Base-by-base conservation (phyloP, 2,329 filamentous ascomycete species). In the Calycina herbarum region DNA sequence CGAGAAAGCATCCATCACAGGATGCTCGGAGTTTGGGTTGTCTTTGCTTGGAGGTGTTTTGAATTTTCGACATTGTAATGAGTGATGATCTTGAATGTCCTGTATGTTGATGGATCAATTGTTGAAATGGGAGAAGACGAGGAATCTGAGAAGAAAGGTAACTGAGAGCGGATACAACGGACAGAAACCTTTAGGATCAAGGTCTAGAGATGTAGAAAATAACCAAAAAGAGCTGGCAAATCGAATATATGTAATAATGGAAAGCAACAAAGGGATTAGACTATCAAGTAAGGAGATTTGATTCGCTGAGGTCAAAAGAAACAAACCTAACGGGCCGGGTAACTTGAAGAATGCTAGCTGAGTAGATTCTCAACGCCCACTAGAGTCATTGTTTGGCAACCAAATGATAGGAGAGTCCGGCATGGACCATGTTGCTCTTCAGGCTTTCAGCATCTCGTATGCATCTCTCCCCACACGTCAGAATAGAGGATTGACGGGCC, bases 1-100 rank as follows among this genome's bases (percentile, higher is more conserved):
- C 83, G 24, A 83, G 74, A 72, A 85, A 84, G 74, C 83, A 85
- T 7, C 81, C 82, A 67, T 85, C 83, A 71, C 83, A 85, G 20
- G 83, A 85, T 27, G 80, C 80, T 66, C 81, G 76, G 35, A 83
- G 75, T 57, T 80, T 79, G 59, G 79, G 78, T 68, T 79, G 77
- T 40, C 78, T 77, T 66, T 76, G 70, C 66, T 79, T 79, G 35
- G 64, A 62, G 48, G 57, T 48, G 59, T 57, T 59, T 45, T 67
- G 65, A 29, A 29, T 63, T 57, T 62, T 57, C 20, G 66, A 66
- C 66, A 68, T 71, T 63, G 61, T 29, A 15, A 13, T 38, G 35
- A 38, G 20, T 24, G 45, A 24, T 24, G 45, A 11, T 24, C 27
- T 24, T 7, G n/a, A 24, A 24, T 51, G 45, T 20, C 8, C 7